A percentile compares a stretch with the other conserved stretches of the same genome.
phyloP scores from a whole-genome alignment of 2,329 filamentous ascomycete genomes.

The Pseudopithomyces chartarum region DNA sequence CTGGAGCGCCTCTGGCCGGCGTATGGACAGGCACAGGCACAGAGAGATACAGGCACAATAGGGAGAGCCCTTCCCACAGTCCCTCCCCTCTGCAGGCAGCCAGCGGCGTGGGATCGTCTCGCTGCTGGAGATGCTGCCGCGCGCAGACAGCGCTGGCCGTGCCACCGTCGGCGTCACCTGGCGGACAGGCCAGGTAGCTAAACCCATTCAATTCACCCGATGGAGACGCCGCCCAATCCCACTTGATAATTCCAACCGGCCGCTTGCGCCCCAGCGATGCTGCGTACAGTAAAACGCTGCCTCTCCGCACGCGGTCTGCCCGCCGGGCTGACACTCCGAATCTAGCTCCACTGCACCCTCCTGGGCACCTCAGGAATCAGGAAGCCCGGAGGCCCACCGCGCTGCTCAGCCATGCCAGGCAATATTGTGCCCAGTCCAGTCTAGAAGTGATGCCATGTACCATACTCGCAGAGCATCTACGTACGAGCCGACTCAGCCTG shows the following conservation, averaged over 20 bases:
- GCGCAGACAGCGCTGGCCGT: not conserved
- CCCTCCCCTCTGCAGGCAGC: no score
- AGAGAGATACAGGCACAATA: no score
- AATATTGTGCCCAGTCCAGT: not conserved
- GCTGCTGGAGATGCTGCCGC: not conserved
- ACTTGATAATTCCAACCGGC: constrained; percentile 27
- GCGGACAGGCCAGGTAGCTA: constrained; percentile 22
- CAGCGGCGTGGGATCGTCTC: not conserved
- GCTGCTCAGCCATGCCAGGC: constrained; percentile 10
- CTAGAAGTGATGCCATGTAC: no score
- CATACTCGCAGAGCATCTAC: no score
- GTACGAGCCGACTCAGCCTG: constrained; percentile 15
- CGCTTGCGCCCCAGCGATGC: constrained; percentile 18
- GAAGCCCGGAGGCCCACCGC: constrained; percentile 2
- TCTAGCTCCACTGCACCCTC: not conserved
- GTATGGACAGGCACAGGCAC: no score
- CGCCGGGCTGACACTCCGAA: constrained; percentile 9
- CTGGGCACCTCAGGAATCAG: not conserved
- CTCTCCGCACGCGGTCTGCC: constrained; percentile 11
- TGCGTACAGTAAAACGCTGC: constrained; percentile 5
- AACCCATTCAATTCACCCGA: constrained; percentile 27
- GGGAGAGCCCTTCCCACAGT: no score
- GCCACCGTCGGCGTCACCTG: constrained; percentile 19
- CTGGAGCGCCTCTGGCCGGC: not conserved
- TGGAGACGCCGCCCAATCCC: constrained; percentile 25